Conservation (phyloP, 2,329 filamentous ascomycete genomes). For the Tolypocladium tundrense region DNA sequence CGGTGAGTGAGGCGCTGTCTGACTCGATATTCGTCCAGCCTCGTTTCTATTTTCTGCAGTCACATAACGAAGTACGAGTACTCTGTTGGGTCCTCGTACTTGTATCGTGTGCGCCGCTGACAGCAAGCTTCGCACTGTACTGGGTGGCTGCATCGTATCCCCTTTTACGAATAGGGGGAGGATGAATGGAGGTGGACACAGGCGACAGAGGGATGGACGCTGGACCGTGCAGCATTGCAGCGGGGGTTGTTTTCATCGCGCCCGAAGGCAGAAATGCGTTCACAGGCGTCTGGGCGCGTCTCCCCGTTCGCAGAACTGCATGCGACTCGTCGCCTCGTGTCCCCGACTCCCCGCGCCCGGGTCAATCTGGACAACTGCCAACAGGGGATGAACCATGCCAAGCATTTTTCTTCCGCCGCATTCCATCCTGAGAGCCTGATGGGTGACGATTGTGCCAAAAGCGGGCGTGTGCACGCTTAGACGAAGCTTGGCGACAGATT, state of each 20-base stretch:
- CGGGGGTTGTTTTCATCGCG: not conserved
- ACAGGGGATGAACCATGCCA: not conserved
- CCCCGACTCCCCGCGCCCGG: not conserved
- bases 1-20: not conserved
- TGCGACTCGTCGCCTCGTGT: not conserved
- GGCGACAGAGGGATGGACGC: not conserved
- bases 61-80: not conserved
- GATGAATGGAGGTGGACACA: not conserved
- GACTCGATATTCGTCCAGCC: not conserved
- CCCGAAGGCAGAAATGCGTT: not conserved
- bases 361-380: not conserved
- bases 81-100: not conserved
- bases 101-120: not conserved
- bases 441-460: not conserved
- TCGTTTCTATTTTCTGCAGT: not conserved
- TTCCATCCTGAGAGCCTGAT: not conserved
- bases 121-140: not conserved
- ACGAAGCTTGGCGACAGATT: not conserved
- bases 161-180: not conserved
- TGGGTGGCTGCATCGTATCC: not conserved
- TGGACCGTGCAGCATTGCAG: not conserved
- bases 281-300: not conserved
- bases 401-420: not conserved
- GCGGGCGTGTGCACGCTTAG: not conserved
- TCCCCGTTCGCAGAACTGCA: not conserved